These are phyloP conservation scores for Pharnaceum exiguum DNA, from an alignment of 148 eudicot genomes.

Conservation along the genomic window DNA sequence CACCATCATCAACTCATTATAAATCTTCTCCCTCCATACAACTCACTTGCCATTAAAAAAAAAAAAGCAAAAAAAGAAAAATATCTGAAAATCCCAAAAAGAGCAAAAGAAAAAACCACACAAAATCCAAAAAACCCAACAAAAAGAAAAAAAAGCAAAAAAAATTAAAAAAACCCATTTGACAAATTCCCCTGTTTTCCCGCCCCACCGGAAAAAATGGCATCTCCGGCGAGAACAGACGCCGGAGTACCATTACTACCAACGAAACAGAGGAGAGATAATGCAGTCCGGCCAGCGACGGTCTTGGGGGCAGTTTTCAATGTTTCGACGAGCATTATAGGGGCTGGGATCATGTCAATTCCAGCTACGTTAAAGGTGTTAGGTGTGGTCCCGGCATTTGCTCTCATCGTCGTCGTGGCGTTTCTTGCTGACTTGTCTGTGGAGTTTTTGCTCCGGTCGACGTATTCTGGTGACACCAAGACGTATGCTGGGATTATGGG, in stretches of 20 bases:
- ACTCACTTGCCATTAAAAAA: too few species aligned
- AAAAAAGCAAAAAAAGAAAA: too few species aligned
- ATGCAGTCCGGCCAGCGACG: constrained; percentile 13
- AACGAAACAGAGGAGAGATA: neutral
- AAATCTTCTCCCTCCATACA: neutral
- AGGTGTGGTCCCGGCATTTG: constrained; percentile 71
- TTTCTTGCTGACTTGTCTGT: constrained; percentile 70
- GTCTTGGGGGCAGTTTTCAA: constrained; percentile 80
- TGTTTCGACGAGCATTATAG: constrained; percentile 82
- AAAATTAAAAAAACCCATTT: neutral
- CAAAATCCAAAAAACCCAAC: neutral
- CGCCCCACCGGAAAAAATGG: constrained; percentile 8
- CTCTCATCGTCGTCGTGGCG: constrained; percentile 51
- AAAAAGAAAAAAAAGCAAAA: neutral
- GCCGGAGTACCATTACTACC: constrained; percentile 15
- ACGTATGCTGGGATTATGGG: constrained; percentile 89
- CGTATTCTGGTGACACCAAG: constrained; percentile 46
- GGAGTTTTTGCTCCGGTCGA: constrained; percentile 66
- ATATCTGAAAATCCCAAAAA: too few species aligned
- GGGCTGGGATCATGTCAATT: constrained; percentile 93
- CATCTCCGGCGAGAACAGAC: too few species aligned
- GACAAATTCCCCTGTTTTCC: too few species aligned
- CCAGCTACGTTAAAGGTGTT: constrained; percentile 90
- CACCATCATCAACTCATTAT: neutral
- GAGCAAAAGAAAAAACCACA: neutral